These are phyloP conservation scores for Theileria luwenshuni DNA, from an alignment of 169 alveolate genomes.

Conservation along the genomic window DNA sequence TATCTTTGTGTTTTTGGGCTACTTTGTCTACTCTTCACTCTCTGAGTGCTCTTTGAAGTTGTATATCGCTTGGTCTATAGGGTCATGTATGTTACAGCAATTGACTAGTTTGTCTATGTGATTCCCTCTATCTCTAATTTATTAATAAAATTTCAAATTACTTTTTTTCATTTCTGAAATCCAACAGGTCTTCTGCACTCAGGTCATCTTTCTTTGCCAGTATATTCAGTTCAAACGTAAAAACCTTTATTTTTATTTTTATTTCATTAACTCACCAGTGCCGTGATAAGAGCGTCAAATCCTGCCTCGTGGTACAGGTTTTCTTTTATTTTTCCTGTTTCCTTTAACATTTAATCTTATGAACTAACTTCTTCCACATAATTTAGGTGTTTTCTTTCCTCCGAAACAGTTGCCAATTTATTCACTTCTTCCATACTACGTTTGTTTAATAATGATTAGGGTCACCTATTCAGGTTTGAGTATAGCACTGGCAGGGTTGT, in stretches of 20 bases:
- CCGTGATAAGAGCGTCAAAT: slow-evolving; percentile 72
- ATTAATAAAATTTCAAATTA: not conserved
- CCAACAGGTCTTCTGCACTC: slow-evolving; percentile 2
- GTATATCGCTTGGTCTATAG: slow-evolving; percentile 16
- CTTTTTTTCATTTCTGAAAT: not conserved
- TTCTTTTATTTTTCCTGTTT: slow-evolving; percentile 15
- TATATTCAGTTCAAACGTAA: slow-evolving; percentile 34
- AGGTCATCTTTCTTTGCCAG: slow-evolving; percentile 27
- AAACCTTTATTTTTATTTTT: slow-evolving; percentile 24
- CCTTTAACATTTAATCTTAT: not conserved
- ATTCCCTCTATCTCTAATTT: slow-evolving; percentile 1
- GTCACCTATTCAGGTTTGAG: slow-evolving; percentile 22
- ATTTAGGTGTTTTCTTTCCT: slow-evolving; percentile 20
- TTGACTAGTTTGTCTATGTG: slow-evolving; percentile 33
- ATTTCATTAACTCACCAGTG: slow-evolving; percentile 51
- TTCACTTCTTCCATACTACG: slow-evolving; percentile 26
- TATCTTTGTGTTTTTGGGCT: too few relatives aligned
- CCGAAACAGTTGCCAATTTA: not conserved
- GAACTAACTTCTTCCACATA: slow-evolving; percentile 19
- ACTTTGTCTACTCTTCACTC: too few relatives aligned
- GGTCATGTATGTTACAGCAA: slow-evolving; percentile 54
- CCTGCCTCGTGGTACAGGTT: slow-evolving; percentile 74
- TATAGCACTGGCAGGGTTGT: slow-evolving; percentile 16
- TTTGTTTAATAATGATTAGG: not conserved
- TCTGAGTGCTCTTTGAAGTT: slow-evolving; percentile 14